Percentiles rank a stretch among this genome's conserved stretches.
phyloP scores from a whole-genome alignment of 805 yeast genomes.

The Blastobotrys terrestris region DNA sequence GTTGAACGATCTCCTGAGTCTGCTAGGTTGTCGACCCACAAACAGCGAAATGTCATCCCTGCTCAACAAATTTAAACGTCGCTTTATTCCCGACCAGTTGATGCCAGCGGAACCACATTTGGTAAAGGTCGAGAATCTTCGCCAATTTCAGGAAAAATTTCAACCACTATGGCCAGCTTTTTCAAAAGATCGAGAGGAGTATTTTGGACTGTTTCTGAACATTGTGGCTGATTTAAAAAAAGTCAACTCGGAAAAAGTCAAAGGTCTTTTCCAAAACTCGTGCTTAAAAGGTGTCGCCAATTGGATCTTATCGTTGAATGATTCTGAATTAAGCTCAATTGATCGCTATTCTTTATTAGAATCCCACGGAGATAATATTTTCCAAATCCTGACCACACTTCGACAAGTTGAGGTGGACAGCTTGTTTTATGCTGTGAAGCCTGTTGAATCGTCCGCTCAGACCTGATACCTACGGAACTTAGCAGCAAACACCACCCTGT shows the following conservation, averaged over 20 bases:
- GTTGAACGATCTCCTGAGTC: background rate
- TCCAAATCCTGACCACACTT: background rate
- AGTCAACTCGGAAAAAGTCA: background rate
- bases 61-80: background rate
- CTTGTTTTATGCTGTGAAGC: background rate
- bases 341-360: background rate
- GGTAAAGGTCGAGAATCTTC: background rate
- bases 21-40: background rate
- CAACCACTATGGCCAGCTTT: background rate
- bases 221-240: background rate
- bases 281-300: background rate
- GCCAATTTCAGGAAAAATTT: background rate
- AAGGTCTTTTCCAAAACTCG: background rate
- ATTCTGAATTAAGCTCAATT: background rate
- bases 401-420: background rate
- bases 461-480: no score
- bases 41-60: background rate
- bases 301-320: background rate
- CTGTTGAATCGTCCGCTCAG: background rate
- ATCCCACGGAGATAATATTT: background rate
- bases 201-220: background rate
- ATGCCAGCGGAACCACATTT: background rate
- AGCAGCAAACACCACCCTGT: no score
- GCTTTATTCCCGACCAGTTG: background rate
- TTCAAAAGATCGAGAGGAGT: background rate